Conservation (phyloP, 2,329 filamentous ascomycete genomes). For the Plectosphaerella sp. region DNA sequence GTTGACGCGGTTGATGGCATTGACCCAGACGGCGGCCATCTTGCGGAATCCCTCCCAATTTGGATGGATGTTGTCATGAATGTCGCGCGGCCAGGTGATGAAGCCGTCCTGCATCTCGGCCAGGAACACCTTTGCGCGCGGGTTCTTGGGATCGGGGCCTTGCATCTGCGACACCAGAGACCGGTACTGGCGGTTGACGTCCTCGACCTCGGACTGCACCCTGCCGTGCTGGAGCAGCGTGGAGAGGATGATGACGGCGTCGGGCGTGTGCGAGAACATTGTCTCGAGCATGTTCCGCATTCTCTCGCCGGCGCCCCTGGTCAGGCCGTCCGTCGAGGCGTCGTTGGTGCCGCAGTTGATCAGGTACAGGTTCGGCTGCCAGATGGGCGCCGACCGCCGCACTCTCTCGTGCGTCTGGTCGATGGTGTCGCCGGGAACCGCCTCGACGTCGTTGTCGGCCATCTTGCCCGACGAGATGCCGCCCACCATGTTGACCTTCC, state of each 20-base stretch:
- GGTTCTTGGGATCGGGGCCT: neutral
- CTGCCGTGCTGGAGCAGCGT: slow-evolving; percentile 27
- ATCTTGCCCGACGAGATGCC: slow-evolving; percentile 29
- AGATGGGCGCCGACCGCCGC: slow-evolving; percentile 16
- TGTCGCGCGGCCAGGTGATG: neutral
- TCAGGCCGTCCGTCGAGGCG: slow-evolving; percentile 15
- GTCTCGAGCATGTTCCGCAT: slow-evolving; percentile 26
- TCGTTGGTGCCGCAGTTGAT: slow-evolving; percentile 40
- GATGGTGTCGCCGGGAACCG: slow-evolving; percentile 34
- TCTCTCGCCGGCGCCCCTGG: slow-evolving; percentile 23
- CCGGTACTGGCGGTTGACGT: slow-evolving; percentile 26
- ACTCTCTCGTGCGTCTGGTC: slow-evolving; percentile 28
- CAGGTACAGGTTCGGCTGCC: slow-evolving; percentile 31
- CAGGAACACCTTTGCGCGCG: neutral
- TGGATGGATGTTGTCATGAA: neutral
- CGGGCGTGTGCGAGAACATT: slow-evolving; percentile 23
- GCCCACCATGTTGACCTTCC: slow-evolving; percentile 33
- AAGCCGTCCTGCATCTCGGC: slow-evolving; percentile 1
- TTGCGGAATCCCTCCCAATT: neutral
- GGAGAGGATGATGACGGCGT: slow-evolving; percentile 29
- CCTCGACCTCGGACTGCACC: slow-evolving; percentile 17
- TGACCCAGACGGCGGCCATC: slow-evolving; percentile 2
- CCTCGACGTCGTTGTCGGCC: slow-evolving; percentile 31
- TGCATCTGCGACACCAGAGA: slow-evolving; percentile 9
- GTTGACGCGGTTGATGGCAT: neutral